Evolutionary conservation across 2,329 filamentous ascomycete species (phyloP).

Genomic region (Colletotrichum sp.): DNA sequence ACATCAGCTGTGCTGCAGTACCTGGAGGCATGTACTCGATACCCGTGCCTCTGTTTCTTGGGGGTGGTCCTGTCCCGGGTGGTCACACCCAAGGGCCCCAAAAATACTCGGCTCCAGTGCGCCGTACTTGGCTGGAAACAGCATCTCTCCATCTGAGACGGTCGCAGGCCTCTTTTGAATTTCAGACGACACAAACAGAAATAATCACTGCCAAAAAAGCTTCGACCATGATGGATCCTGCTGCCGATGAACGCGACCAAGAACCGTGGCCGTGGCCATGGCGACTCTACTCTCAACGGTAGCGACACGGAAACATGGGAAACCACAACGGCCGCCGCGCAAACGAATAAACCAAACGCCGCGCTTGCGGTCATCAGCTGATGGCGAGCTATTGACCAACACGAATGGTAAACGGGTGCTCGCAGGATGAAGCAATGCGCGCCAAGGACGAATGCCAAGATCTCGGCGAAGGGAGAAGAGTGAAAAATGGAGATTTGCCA

Average conservation of each 20-base stretch:
- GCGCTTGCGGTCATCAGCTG: constrained; percentile 16
- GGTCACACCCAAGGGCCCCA: constrained; percentile 2
- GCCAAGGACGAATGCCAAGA: constrained; percentile 16
- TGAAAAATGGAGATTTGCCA: constrained; percentile 20
- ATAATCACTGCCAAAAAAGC: background rate
- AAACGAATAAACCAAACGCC: background rate
- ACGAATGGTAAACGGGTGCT: constrained; percentile 11
- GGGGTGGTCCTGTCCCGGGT: background rate
- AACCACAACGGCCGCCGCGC: background rate
- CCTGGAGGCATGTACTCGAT: background rate
- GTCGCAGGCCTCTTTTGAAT: constrained; percentile 2
- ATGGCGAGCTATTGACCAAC: constrained; percentile 13
- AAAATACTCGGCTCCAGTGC: constrained; percentile 5
- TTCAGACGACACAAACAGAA: constrained; percentile 13
- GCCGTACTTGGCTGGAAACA: constrained; percentile 13
- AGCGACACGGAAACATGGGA: background rate
- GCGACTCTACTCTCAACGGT: background rate
- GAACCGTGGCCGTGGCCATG: background rate
- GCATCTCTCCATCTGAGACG: constrained; percentile 13
- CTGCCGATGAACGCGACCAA: background rate
- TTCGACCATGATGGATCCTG: background rate
- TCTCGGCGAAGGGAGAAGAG: constrained; percentile 13
- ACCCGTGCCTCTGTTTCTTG: background rate
- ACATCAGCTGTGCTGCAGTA: background rate
- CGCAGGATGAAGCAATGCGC: constrained; percentile 17